Base-by-base conservation (phyloP, 352 stramenopile species). In the Globisporangium viniferum region DNA sequence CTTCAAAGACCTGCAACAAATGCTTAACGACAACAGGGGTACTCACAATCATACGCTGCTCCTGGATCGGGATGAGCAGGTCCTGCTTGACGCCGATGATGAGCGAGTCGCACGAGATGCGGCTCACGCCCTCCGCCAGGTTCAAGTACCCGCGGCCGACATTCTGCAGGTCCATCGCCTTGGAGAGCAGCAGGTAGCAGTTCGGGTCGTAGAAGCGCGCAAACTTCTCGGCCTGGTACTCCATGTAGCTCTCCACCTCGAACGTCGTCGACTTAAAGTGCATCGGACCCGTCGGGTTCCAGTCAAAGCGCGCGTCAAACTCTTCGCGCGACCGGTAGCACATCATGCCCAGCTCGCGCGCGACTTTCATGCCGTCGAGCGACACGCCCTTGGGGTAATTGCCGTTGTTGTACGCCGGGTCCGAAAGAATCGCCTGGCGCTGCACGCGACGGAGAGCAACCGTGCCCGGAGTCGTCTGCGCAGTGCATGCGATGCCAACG, bases 211-310 rank as follows among this genome's bases (percentile, higher is more conserved):
- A 96, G 24, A 86, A 65, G 9, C 86, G 85, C 31, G 88, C 88
- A 62, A 97, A 97, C 69, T 95, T 95, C 67, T 72, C 83, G 39
- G 83, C 89, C 68, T 97, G 86, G 75, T 97, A 94, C 65, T 93
- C 82, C 88, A 97, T 93, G 81, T 97, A 97, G 60, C 77, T 89
- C 74, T 97, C 90, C 0, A 97, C 88, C 35, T 97, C 90, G 55
- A 97, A 97, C 14, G 86, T 95, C 15, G 81, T 66, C n/a, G 77
- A 76, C 67, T 84, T 88, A 62, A 94, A 93, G 49, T 94, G 78
- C 70, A 80, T 79, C 15, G 73, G 72, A 3, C 84, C 85, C 4
- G 77, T 91, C 0, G 88, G 88, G 58, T 93, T 88, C 90, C 89
- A 97, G 72, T 96, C 83, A 68, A 97, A 97, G 4, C 88, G 77